phyloP scores from a whole-genome alignment of 371 early-diverging fungal species.

The Mortierella sp. region DNA sequence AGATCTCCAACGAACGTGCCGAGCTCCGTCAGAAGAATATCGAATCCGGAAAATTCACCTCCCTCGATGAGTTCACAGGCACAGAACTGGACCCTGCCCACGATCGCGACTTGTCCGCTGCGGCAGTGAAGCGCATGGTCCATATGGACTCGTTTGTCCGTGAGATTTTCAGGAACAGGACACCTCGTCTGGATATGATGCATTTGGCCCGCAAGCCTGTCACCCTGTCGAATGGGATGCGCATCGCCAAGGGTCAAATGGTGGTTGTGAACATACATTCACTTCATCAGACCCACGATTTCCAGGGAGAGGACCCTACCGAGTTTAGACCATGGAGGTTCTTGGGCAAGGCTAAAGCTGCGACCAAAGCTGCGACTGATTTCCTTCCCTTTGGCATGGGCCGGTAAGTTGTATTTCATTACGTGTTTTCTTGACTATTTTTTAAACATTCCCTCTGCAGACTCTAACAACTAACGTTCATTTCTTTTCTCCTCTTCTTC shows the following conservation, averaged over 20 bases:
- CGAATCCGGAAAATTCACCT: conserved; percentile 13
- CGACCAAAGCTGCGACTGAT: conserved; percentile 60
- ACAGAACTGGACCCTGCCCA: conserved; percentile 39
- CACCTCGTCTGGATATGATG: conserved; percentile 26
- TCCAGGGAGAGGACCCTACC: conserved; percentile 39
- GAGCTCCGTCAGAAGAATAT: conserved; percentile 15
- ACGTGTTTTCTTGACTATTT: too few species aligned
- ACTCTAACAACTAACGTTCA: background rate
- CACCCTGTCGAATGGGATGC: conserved; percentile 60
- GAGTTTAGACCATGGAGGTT: conserved; percentile 65
- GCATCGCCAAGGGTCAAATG: conserved; percentile 59
- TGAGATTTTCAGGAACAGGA: conserved; percentile 59
- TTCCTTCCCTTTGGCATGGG: conserved; percentile 69
- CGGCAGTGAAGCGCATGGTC: conserved; percentile 56
- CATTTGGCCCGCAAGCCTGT: conserved; percentile 57
- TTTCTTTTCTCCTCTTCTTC: background rate
- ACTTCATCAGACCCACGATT: conserved; percentile 12
- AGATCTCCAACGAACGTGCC: conserved; percentile 30
- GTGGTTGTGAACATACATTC: conserved; percentile 44
- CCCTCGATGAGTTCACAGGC: conserved; percentile 19
- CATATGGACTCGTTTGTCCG: conserved; percentile 68
- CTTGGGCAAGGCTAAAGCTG: conserved; percentile 58
- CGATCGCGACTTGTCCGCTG: conserved; percentile 48
- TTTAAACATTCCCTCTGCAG: background rate
- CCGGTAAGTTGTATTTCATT: conserved; percentile 52